A percentile compares a stretch with the other conserved stretches of the same genome.
phyloP scores from a whole-genome alignment of 2,329 filamentous ascomycete species.

The Epichloe bromicola region DNA sequence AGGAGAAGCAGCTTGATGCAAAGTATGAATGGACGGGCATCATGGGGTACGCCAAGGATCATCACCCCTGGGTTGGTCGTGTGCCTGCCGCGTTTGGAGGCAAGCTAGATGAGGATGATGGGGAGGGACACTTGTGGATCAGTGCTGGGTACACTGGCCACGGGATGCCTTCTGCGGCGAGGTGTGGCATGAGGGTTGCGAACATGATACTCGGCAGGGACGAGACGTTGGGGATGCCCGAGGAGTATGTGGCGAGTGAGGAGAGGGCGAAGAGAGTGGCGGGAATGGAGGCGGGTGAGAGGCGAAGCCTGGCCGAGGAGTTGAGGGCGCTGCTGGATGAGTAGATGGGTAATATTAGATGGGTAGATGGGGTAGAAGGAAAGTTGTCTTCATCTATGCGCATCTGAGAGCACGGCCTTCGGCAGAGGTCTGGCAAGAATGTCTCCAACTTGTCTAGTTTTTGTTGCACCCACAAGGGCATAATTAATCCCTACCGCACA shows the following conservation, averaged over 20 bases:
- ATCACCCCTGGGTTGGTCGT: slow-evolving; percentile 55
- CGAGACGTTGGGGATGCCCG: slow-evolving; percentile 29
- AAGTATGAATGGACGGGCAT: slow-evolving; percentile 65
- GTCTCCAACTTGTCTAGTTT: too few species aligned
- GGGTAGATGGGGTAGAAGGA: neutral
- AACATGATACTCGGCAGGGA: slow-evolving; percentile 39
- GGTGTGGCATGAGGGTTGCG: slow-evolving; percentile 51
- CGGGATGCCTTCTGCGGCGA: slow-evolving; percentile 62
- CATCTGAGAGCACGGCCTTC: too few species aligned
- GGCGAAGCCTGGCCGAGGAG: neutral
- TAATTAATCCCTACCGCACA: too few species aligned
- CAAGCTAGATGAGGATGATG: slow-evolving; percentile 23
- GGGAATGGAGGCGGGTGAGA: slow-evolving; percentile 10
- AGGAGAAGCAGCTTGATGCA: slow-evolving; percentile 33
- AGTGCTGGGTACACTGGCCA: slow-evolving; percentile 59
- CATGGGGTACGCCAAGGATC: slow-evolving; percentile 62
- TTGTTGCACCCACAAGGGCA: too few species aligned
- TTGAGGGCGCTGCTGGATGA: slow-evolving; percentile 2
- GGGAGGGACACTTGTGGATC: slow-evolving; percentile 37
- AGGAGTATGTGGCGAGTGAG: slow-evolving; percentile 26
- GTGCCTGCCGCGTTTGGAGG: slow-evolving; percentile 42
- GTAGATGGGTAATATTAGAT: too few species aligned
- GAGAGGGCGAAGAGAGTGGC: slow-evolving; percentile 15
- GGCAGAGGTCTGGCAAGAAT: too few species aligned
- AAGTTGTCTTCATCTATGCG: too few species aligned